Conservation (phyloP, 176 grass and related monocot species). For the Coix lacrymajobi region DNA sequence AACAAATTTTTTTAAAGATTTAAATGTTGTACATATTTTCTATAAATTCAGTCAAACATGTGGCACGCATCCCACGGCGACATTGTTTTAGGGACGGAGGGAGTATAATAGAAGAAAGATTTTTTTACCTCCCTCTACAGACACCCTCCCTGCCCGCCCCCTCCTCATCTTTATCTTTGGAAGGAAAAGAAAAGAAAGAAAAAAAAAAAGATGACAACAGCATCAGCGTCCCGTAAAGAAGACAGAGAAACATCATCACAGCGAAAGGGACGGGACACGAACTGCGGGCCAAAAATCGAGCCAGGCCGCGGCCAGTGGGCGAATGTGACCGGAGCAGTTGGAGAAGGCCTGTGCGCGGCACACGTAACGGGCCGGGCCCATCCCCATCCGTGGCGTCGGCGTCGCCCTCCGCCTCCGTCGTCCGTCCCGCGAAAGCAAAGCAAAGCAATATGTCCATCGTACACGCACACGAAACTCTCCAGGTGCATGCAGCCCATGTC, state of each 20-base stretch:
- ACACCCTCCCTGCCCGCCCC: background rate
- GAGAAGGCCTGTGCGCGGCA: slow-evolving; percentile 40
- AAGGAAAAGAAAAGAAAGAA: background rate
- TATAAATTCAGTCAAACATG: too few relatives aligned
- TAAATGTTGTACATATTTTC: too few relatives aligned
- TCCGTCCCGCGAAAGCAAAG: background rate
- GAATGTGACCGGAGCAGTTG: slow-evolving; percentile 46
- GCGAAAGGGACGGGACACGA: slow-evolving; percentile 1
- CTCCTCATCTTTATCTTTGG: background rate
- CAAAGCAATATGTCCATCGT: too few relatives aligned
- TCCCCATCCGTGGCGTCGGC: background rate
- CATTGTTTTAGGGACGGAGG: too few relatives aligned
- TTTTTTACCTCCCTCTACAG: background rate
- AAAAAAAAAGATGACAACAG: background rate
- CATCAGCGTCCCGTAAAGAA: background rate
- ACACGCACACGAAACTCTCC: too few relatives aligned
- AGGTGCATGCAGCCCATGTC: too few relatives aligned
- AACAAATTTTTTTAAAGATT: too few relatives aligned
- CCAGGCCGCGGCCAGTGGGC: background rate
- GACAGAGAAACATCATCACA: background rate
- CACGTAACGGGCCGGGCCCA: slow-evolving; percentile 35
- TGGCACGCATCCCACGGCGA: too few relatives aligned
- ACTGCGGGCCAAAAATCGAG: background rate
- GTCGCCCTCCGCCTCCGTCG: background rate
- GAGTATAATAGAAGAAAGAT: background rate